phyloP scores from a whole-genome alignment of 2,329 filamentous ascomycete species.

The Beauveria sp. region DNA sequence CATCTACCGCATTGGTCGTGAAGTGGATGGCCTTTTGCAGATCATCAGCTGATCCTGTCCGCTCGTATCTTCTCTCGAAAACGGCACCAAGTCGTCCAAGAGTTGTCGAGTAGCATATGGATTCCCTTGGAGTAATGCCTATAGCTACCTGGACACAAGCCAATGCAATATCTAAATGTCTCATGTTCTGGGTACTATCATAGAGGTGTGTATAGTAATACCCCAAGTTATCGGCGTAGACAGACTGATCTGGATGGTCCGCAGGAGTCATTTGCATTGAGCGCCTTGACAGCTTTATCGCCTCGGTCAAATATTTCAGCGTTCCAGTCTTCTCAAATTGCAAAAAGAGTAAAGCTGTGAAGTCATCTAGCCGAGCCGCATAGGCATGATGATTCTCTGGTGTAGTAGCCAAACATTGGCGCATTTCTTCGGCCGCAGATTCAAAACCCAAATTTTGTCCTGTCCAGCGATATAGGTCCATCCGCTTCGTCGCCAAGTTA shows the following conservation, averaged over 20 bases:
- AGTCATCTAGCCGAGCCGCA: background rate
- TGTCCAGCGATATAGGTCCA: conserved; percentile 1
- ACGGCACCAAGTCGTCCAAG: background rate
- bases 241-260: background rate
- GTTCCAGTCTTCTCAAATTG: background rate
- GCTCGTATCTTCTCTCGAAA: background rate
- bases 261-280: background rate
- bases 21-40: background rate
- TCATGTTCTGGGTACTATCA: background rate
- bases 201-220: background rate
- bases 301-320: background rate
- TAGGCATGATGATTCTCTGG: background rate
- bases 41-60: background rate
- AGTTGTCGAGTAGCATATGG: background rate
- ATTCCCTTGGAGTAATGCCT: background rate
- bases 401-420: background rate
- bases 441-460: background rate
- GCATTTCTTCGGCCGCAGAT: background rate
- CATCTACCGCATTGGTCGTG: background rate
- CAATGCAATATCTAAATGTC: background rate
- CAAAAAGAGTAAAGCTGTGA: background rate
- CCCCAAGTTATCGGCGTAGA: background rate
- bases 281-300: background rate
- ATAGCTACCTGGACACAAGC: background rate
- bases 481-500: background rate